Evolutionary conservation across 1,284 basidiomycete species (phyloP), one percentile per base, ranked within the genome.

Genomic region (Rugosomyces carneus): DNA sequence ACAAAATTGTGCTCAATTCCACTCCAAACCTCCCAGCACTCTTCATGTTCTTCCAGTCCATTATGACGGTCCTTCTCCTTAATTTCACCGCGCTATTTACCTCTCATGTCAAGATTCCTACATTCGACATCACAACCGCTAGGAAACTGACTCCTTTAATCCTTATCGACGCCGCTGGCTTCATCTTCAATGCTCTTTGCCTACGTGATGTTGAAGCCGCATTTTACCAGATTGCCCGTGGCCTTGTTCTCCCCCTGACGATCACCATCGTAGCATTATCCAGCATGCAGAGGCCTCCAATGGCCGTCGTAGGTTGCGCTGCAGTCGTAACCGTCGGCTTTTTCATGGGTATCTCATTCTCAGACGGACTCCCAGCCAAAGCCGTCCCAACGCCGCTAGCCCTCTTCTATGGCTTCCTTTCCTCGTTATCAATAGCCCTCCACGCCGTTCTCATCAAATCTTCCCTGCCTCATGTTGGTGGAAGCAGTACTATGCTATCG

Each of bases 201-300:
- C 67, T 89, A 39, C 72, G 84, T 32, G 80, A 78, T 48, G 84
- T 88, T 27, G 84, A 88, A 48, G 84, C 85, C 0, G 81, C 82
- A 1, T 88, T 84, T 64, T 88, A 86, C 65, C 84, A 86, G 80
- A 85, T 91, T 56, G 88, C 88, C 0, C 71, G 87, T 47, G 87
- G 87, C 0, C 73, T 90, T 40, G 78, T 85, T 6, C 71, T 91
- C 2, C 86, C 85, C 0, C 66, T 88, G 21, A 89, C 86, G 1
- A 84, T 89, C 42, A 50, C 70, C 1, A 75, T 83, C 7, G 51
- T 53, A 78, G 81, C 5, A 75, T 73, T 29, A 37, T 75, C 26
- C 62, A 73, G 48, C 73, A 73, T 3, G 69, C 65, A 38, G 61
- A 72, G 11, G 49, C 62, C 2, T 75, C 80, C 0, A 64, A 73